Conservation (phyloP, 1,139 yeast genomes). For the Suhomyces terraborum region DNA sequence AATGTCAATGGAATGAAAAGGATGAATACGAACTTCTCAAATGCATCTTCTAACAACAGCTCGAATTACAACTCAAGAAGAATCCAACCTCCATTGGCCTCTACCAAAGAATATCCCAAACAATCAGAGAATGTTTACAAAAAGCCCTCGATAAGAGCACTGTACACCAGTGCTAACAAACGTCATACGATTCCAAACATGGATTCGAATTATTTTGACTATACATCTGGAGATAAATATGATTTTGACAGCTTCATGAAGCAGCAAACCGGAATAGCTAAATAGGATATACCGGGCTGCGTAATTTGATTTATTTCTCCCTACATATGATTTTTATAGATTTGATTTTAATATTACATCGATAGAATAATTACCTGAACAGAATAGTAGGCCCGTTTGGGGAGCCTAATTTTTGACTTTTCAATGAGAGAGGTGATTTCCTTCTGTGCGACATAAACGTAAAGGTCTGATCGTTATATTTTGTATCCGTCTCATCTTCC, state of each 20-base stretch:
- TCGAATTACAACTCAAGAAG: constrained; percentile 17
- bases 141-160: constrained; percentile 8
- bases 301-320: constrained; percentile 3
- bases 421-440: background rate
- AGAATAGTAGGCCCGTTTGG: constrained; percentile 6
- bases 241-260: constrained; percentile 44
- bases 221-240: constrained; percentile 30
- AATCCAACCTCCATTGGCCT: constrained; percentile 15
- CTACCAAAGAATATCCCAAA: background rate
- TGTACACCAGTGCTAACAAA: constrained; percentile 9
- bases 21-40: constrained; percentile 11
- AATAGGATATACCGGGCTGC: background rate
- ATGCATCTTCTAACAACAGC: constrained; percentile 13
- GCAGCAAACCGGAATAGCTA: constrained; percentile 18
- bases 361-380: constrained; percentile 5
- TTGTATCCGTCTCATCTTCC: constrained; percentile 18
- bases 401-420: background rate
- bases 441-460: constrained; percentile 5
- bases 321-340: constrained; percentile 3
- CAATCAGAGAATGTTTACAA: background rate
- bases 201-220: constrained; percentile 34
- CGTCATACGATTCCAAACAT: constrained; percentile 16
- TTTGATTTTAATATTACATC: background rate
- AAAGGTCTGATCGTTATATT: background rate
- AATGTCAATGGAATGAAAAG: constrained; percentile 7